These are phyloP conservation scores for Lagerstroemia speciosa DNA, from an alignment of 345 rosid genomes.

Conservation along the genomic window DNA sequence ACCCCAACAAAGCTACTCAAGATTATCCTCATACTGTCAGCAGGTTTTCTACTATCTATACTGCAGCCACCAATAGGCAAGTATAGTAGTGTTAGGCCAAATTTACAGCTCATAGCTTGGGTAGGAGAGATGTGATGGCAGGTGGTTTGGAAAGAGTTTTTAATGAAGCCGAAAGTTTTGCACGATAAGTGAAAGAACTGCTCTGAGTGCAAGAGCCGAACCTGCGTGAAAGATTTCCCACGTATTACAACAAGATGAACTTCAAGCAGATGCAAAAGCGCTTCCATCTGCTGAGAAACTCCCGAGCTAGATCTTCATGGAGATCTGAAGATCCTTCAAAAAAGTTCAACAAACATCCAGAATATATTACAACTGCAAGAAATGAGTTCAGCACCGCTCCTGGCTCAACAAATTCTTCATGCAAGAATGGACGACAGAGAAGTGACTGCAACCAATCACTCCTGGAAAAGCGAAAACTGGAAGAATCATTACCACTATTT, in stretches of 20 bases:
- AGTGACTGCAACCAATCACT: background rate
- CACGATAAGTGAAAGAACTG: background rate
- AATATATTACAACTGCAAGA: background rate
- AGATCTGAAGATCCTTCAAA: background rate
- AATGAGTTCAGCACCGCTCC: background rate
- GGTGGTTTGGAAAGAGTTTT: background rate
- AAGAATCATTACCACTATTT: background rate
- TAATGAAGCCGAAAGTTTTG: background rate
- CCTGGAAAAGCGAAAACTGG: background rate
- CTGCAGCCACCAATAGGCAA: constrained; percentile 34
- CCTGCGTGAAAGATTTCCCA: constrained; percentile 73
- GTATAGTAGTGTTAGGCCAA: background rate
- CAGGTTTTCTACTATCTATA: constrained; percentile 39
- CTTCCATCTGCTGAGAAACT: constrained; percentile 13
- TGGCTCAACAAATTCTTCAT: background rate
- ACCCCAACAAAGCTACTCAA: constrained; percentile 64
- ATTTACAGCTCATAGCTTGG: background rate
- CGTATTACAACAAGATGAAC: constrained; percentile 16
- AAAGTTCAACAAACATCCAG: background rate
- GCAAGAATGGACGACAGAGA: background rate
- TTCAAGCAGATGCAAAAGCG: constrained; percentile 10
- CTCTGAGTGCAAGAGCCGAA: constrained; percentile 10
- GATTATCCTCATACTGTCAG: constrained; percentile 54
- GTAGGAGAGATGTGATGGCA: background rate
- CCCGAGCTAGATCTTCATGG: background rate